phyloP scores from a whole-genome alignment of 202 grass and related monocot species.

The Bolboschoenoplectus hybrid region DNA sequence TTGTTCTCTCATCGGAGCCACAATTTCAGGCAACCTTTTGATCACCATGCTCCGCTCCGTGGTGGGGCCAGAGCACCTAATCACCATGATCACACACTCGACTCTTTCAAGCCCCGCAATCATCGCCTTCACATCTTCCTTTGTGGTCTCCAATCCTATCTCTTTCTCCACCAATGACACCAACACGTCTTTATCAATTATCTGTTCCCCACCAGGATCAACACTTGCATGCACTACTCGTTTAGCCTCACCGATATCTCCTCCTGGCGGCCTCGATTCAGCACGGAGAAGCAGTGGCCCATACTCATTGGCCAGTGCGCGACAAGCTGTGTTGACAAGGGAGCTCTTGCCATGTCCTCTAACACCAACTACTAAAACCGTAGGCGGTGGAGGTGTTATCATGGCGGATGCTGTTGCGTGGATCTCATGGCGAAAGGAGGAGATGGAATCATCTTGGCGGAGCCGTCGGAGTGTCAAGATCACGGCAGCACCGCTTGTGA shows the following conservation, averaged over 20 bases:
- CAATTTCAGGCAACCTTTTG: slow-evolving; percentile 60
- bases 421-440: slow-evolving; percentile 62
- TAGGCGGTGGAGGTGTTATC: slow-evolving; percentile 14
- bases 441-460: slow-evolving; percentile 49
- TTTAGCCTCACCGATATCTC: slow-evolving; percentile 37
- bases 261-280: slow-evolving; percentile 67
- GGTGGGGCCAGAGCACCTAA: slow-evolving; percentile 61
- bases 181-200: slow-evolving; percentile 24
- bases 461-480: slow-evolving; percentile 52
- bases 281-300: slow-evolving; percentile 82
- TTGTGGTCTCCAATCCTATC: slow-evolving; percentile 57
- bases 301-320: slow-evolving; percentile 71
- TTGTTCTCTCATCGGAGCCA: slow-evolving; percentile 50
- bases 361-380: background rate
- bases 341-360: slow-evolving; percentile 88
- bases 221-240: slow-evolving; percentile 44
- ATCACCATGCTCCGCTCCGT: slow-evolving; percentile 60
- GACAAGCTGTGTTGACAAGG: slow-evolving; percentile 87
- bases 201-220: slow-evolving; percentile 46
- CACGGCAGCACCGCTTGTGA: slow-evolving; percentile 49
- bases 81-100: slow-evolving; percentile 78
- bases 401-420: slow-evolving; percentile 40
- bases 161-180: slow-evolving; percentile 71
- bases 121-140: slow-evolving; percentile 44
- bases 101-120: slow-evolving; percentile 30